These are phyloP conservation scores for Aspergillus sparsus DNA, from an alignment of 495 filamentous ascomycete genomes.

Conservation along the genomic window DNA sequence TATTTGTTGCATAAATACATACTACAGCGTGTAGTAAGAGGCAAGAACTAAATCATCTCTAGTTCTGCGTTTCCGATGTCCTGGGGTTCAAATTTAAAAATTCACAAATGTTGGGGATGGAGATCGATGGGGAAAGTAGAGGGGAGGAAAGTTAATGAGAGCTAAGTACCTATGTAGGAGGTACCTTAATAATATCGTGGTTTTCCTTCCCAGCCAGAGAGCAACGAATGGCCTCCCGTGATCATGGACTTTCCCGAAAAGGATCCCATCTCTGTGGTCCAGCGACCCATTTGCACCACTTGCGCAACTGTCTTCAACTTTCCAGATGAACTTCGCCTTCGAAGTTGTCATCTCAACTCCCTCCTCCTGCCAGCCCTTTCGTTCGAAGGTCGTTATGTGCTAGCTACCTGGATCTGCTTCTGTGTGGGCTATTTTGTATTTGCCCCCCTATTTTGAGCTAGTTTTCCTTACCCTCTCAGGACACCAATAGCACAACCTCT, in stretches of 20 bases:
- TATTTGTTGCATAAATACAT: no score
- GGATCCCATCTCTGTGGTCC: slow-evolving; percentile 7
- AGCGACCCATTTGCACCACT: slow-evolving; percentile 18
- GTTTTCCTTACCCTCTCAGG: neutral
- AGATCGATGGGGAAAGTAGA: no score
- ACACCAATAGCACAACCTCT: slow-evolving; percentile 4
- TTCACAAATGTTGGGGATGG: no score
- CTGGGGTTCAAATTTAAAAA: no score
- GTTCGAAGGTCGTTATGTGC: slow-evolving; percentile 7
- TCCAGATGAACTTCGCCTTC: slow-evolving; percentile 15
- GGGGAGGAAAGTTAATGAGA: neutral
- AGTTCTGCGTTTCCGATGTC: no score
- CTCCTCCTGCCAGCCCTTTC: neutral
- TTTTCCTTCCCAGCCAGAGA: neutral
- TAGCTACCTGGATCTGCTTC: neutral
- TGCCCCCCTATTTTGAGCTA: slow-evolving; percentile 6
- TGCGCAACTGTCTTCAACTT: slow-evolving; percentile 18
- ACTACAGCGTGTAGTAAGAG: no score
- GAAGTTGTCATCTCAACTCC: neutral
- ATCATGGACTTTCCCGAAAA: neutral
- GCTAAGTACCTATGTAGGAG: no score
- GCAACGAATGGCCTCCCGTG: neutral
- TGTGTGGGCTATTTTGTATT: neutral
- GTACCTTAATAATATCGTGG: neutral
- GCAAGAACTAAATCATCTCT: no score